phyloP scores from a whole-genome alignment of 2,329 filamentous ascomycete genomes.

The Penicillium aurantiogriseum region DNA sequence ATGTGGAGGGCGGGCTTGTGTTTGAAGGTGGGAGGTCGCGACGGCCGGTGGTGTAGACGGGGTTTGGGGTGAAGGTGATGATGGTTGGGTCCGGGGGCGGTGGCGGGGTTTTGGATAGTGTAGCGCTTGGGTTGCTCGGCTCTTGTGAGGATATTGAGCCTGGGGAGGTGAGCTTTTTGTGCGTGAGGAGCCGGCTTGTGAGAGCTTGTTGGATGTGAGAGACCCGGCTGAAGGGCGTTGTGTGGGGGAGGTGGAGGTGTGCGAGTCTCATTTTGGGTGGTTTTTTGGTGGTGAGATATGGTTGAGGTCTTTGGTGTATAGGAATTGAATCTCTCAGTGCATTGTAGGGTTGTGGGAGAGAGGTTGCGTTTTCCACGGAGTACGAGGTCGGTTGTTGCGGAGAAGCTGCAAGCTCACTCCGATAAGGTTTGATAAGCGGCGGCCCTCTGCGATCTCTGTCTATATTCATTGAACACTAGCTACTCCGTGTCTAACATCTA shows the following conservation, averaged over 20 bases:
- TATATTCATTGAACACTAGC: background rate
- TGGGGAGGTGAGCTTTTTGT: conserved; percentile 53
- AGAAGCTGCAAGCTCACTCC: conserved; percentile 22
- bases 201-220: conserved; percentile 57
- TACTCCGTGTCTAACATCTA: background rate
- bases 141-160: conserved; percentile 23
- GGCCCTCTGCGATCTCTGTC: background rate
- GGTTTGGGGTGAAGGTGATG: conserved; percentile 76
- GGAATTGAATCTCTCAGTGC: background rate
- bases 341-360: background rate
- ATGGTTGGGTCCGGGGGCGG: conserved; percentile 64
- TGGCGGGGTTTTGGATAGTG: conserved; percentile 21
- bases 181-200: conserved; percentile 57
- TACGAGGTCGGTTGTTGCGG: conserved; percentile 23
- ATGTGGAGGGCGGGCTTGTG: conserved; percentile 29
- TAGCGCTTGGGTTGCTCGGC: conserved; percentile 11
- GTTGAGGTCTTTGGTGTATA: background rate
- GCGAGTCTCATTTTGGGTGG: conserved; percentile 50
- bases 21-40: conserved; percentile 61
- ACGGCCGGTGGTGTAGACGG: conserved; percentile 87
- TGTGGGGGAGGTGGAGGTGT: conserved; percentile 59
- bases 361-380: conserved; percentile 22
- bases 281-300: background rate
- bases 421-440: conserved; percentile 16
- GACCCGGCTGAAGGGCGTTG: conserved; percentile 56